Conservation (phyloP, 805 yeast species). For the Helenozyma baotianmanensis region DNA sequence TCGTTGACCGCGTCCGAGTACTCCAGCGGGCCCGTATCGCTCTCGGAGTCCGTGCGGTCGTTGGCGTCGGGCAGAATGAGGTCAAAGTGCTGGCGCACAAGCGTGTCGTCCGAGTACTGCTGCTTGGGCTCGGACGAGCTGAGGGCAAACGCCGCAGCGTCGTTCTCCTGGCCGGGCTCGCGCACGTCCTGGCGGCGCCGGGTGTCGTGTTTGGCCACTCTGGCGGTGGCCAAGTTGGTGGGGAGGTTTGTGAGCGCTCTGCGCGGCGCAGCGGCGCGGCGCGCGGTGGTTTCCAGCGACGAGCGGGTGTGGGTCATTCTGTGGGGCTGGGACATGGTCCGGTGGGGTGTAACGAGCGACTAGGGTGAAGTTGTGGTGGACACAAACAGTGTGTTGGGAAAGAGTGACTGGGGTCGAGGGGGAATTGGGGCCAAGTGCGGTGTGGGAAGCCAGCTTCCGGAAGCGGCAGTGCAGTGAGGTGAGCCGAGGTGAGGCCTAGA, state of each 20-base stretch:
- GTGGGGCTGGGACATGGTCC: slow-evolving; percentile 2
- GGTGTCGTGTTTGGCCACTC: slow-evolving; percentile 14
- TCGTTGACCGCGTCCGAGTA: slow-evolving; percentile 12
- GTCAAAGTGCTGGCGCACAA: slow-evolving; percentile 16
- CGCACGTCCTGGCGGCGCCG: slow-evolving; percentile 15
- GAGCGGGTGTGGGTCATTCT: slow-evolving; percentile 13
- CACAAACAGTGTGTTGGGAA: no score
- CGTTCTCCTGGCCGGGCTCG: slow-evolving; percentile 17
- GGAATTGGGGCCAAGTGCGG: no score
- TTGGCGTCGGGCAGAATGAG: slow-evolving; percentile 7
- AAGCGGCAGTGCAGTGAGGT: no score
- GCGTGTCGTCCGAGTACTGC: slow-evolving; percentile 11
- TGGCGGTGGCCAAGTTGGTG: slow-evolving; percentile 15
- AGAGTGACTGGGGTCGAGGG: no score
- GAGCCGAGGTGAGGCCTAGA: no score
- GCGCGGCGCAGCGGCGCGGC: slow-evolving; percentile 11
- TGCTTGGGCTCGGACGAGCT: slow-evolving; percentile 8
- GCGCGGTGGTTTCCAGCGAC: slow-evolving; percentile 10
- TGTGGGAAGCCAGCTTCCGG: no score
- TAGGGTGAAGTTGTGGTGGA: no score
- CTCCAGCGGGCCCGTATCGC: slow-evolving; percentile 7
- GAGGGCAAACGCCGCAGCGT: slow-evolving; percentile 2
- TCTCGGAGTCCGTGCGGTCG: slow-evolving; percentile 13
- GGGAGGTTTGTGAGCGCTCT: slow-evolving; percentile 13
- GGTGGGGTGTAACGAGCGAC: neutral